Conservation (phyloP, 176 grass and related monocot genomes). For the Avena eriantha region DNA sequence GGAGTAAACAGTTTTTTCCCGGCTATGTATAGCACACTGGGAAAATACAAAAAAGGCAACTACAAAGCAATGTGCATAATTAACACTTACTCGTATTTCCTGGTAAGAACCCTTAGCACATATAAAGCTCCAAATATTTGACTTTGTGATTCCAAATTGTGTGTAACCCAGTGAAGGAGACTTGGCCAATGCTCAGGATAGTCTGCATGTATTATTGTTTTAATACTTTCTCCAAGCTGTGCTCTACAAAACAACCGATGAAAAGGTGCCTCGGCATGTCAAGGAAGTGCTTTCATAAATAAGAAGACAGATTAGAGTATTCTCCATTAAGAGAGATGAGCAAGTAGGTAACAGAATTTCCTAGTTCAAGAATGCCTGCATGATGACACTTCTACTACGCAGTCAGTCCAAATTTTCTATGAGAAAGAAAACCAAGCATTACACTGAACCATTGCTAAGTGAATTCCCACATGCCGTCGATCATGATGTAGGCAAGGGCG, state of each 20-base stretch:
- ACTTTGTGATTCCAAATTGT: slow-evolving; percentile 71
- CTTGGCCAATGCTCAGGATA: slow-evolving; percentile 94
- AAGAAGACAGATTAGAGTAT: background rate
- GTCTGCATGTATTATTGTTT: slow-evolving; percentile 91
- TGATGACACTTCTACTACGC: slow-evolving; percentile 22
- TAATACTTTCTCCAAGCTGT: slow-evolving; percentile 95
- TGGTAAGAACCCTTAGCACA: slow-evolving; percentile 85
- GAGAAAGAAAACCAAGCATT: slow-evolving; percentile 13
- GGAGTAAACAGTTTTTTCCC: background rate
- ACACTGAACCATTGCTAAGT: slow-evolving; percentile 8
- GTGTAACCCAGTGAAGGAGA: slow-evolving; percentile 91
- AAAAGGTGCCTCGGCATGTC: slow-evolving; percentile 31
- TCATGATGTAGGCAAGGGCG: background rate
- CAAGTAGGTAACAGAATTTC: background rate
- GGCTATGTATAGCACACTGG: background rate
- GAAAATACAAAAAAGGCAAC: slow-evolving; percentile 21
- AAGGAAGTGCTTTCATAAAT: slow-evolving; percentile 34
- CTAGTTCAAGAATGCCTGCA: slow-evolving; percentile 10
- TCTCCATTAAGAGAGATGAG: slow-evolving; percentile 25
- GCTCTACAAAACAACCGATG: slow-evolving; percentile 57
- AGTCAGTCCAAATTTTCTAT: background rate
- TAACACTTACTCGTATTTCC: slow-evolving; percentile 98
- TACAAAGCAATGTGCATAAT: slow-evolving; percentile 36
- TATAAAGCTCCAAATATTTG: slow-evolving; percentile 96
- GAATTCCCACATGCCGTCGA: background rate